These are phyloP conservation scores for Phoma sp. DNA, from an alignment of 2,329 filamentous ascomycete genomes.

Conservation along the genomic window DNA sequence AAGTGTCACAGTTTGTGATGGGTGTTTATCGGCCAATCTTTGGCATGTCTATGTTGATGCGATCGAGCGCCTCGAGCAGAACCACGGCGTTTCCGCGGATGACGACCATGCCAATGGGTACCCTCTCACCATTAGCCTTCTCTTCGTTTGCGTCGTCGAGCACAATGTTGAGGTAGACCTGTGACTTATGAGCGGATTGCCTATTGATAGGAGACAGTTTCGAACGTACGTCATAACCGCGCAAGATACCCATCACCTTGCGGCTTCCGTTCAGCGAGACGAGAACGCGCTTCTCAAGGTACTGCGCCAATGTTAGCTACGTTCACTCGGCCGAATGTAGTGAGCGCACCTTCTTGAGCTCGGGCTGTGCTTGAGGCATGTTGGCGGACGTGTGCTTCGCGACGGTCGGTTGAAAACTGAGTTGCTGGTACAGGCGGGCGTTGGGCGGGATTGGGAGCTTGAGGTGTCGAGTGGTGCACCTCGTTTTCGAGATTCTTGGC, in stretches of 20 bases:
- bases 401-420: not conserved
- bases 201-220: not conserved
- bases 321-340: not conserved
- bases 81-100: slow-evolving; percentile 98
- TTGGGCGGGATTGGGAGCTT: slow-evolving; percentile 5
- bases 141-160: slow-evolving; percentile 96
- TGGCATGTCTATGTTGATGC: slow-evolving; percentile 44
- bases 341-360: slow-evolving; percentile 87
- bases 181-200: slow-evolving; percentile 4
- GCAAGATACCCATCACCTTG: slow-evolving; percentile 92
- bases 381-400: slow-evolving; percentile 47
- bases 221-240: slow-evolving; percentile 87
- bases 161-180: slow-evolving; percentile 99
- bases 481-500: slow-evolving; percentile 27
- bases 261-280: slow-evolving; percentile 97
- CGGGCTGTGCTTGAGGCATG: slow-evolving; percentile 98
- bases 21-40: slow-evolving; percentile 37
- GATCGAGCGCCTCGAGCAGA: slow-evolving; percentile 76
- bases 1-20: not conserved
- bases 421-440: not conserved
- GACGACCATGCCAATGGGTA: slow-evolving; percentile 90
- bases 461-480: not conserved
- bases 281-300: slow-evolving; percentile 98
- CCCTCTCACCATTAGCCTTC: slow-evolving; percentile 89
- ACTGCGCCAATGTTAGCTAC: slow-evolving; percentile 62